Percentiles rank a stretch among this genome's conserved stretches.
These are phyloP conservation scores for Penicillium oxalicum DNA, from an alignment of 2,329 filamentous ascomycete genomes.

Conservation along the genomic window DNA sequence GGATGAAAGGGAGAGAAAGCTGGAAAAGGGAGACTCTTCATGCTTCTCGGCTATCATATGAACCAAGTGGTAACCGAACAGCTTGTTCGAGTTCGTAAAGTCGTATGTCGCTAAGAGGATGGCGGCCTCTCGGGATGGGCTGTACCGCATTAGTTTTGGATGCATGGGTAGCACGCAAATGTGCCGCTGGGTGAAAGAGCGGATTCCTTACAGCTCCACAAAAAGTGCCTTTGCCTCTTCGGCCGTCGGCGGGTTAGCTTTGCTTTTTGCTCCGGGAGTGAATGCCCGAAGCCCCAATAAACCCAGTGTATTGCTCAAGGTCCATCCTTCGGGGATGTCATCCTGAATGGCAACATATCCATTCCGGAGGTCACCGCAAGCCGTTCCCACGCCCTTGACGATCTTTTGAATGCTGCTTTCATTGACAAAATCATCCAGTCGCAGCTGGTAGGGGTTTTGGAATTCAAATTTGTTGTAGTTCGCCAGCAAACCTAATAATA, in stretches of 20 bases:
- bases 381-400: slow-evolving; percentile 66
- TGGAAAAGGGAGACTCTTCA: slow-evolving; percentile 68
- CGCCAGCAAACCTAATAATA: slow-evolving; percentile 75
- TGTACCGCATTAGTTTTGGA: slow-evolving; percentile 36
- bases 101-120: slow-evolving; percentile 84
- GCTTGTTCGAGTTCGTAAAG: slow-evolving; percentile 88
- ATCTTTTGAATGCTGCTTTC: slow-evolving; percentile 79
- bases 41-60: slow-evolving; percentile 55
- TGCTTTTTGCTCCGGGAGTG: slow-evolving; percentile 60
- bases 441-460: slow-evolving; percentile 89
- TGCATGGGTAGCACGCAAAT: not conserved
- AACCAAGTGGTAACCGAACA: slow-evolving; percentile 83
- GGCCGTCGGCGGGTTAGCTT: slow-evolving; percentile 56
- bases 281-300: slow-evolving; percentile 80
- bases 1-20: slow-evolving; percentile 80
- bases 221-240: slow-evolving; percentile 82
- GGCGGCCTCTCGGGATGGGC: slow-evolving; percentile 72
- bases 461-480: slow-evolving; percentile 99
- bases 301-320: slow-evolving; percentile 68
- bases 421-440: slow-evolving; percentile 92
- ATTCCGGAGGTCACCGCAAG: slow-evolving; percentile 62
- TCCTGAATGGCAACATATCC: slow-evolving; percentile 83
- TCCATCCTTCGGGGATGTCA: slow-evolving; percentile 86
- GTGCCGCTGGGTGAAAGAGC: no score
- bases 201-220: slow-evolving; percentile 55